Evolutionary conservation across 1,284 basidiomycete genomes (phyloP).

Genomic region (Cryptococcus hybrid): DNA sequence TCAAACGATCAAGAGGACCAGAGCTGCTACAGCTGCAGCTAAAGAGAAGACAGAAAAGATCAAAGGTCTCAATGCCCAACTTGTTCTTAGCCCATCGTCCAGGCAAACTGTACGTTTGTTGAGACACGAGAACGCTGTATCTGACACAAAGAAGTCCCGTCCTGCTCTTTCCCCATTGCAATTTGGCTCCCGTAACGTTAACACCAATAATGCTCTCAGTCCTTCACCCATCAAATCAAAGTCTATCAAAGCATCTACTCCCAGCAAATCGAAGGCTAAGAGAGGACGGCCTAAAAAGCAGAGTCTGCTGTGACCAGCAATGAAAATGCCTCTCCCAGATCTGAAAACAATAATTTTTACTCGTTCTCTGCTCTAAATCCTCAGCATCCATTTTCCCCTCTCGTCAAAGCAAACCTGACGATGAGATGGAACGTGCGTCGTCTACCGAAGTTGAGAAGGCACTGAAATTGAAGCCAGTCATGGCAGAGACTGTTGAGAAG

Average conservation of each 20-base stretch:
- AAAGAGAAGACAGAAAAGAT: constrained; percentile 37
- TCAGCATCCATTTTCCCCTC: too few relatives aligned
- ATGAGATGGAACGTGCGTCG: too few relatives aligned
- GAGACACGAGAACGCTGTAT: neutral
- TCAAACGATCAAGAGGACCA: constrained; percentile 47
- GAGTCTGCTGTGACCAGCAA: too few relatives aligned
- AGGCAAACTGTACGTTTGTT: constrained; percentile 11
- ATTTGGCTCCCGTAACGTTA: constrained; percentile 22
- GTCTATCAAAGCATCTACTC: constrained; percentile 5
- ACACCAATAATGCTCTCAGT: constrained; percentile 14
- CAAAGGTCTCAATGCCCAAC: constrained; percentile 33
- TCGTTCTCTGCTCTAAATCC: too few relatives aligned
- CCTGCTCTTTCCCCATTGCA: constrained; percentile 39
- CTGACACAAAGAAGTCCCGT: constrained; percentile 2
- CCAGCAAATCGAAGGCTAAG: constrained; percentile 6
- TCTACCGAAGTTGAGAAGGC: too few relatives aligned
- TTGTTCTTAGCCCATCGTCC: constrained; percentile 30
- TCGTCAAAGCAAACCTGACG: too few relatives aligned
- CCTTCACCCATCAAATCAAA: constrained; percentile 8
- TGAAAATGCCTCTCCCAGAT: too few relatives aligned
- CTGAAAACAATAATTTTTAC: too few relatives aligned
- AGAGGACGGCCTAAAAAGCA: constrained; percentile 1
- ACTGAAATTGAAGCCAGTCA: too few relatives aligned
- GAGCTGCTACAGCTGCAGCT: constrained; percentile 33
- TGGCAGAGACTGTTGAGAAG: too few relatives aligned